phyloP scores from a whole-genome alignment of 805 yeast species.

The Ogataea zsoltii region DNA sequence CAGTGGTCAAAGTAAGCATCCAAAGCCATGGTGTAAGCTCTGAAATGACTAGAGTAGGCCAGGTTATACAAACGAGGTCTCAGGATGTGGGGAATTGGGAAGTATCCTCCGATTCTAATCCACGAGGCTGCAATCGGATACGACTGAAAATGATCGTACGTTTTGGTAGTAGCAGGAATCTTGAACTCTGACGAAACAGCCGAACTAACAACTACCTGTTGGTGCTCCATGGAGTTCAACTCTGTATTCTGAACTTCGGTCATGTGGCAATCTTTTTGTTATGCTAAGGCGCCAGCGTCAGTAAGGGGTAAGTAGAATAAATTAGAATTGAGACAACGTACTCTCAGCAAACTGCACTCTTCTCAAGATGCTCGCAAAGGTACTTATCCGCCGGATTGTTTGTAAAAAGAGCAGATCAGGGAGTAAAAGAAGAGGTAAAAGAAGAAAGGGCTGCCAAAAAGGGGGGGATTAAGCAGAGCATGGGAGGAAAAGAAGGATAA shows the following conservation, averaged over 20 bases:
- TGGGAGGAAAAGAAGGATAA: too few relatives aligned
- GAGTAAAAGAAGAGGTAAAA: constrained; percentile 7
- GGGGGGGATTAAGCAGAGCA: neutral
- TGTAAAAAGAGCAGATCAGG: too few relatives aligned
- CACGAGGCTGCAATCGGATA: constrained; percentile 48
- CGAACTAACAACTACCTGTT: neutral
- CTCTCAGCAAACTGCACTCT: neutral
- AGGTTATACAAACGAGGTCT: constrained; percentile 24
- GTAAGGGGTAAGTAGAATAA: neutral
- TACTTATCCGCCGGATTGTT: too few relatives aligned
- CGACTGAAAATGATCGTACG: constrained; percentile 42
- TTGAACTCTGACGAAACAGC: constrained; percentile 3
- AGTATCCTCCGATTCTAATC: constrained; percentile 27
- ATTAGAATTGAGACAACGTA: neutral
- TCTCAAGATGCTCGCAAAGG: neutral
- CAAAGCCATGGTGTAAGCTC: constrained; percentile 26
- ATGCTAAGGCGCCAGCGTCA: constrained; percentile 4
- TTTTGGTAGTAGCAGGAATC: constrained; percentile 30
- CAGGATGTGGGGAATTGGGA: constrained; percentile 30
- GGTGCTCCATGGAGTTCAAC: neutral
- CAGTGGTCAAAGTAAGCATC: constrained; percentile 57
- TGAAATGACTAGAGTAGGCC: constrained; percentile 27
- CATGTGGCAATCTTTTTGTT: constrained; percentile 12
- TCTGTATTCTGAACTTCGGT: constrained; percentile 8
- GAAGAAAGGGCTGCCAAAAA: neutral